Evolutionary conservation across 108 stramenopile genomes (phyloP), one percentile per base, ranked within the genome.

Genomic region (Stephanodiscus triporus): DNA sequence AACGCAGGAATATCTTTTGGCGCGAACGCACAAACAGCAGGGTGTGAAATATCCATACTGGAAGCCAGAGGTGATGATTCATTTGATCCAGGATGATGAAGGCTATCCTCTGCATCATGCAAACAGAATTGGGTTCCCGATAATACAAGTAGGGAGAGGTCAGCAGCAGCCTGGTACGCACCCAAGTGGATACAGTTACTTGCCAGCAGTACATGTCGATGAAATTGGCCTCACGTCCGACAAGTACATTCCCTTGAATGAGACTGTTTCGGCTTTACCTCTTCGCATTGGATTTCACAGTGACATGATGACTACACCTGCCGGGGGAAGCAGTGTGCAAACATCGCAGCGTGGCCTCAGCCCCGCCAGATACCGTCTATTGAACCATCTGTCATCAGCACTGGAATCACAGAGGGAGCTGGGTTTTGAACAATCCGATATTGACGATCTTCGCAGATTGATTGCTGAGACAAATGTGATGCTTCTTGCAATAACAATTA

Each of bases 161-260:
- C 53, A 54, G 53, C 53, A 54, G 53, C 53, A 54, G 53, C 53
- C 13, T 42, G 50, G 29, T 34, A 38, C 43, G 64, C 87, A 91
- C 63, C 82, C 86, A 0, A 80, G 85, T 43, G 89, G 89, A 49
- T 63, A 93, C 48, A 89, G 85, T 0, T 88, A 92, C 75, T 68
- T 87, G 22, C 97, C 97, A 11, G 89, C 88, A 9, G 67, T 97
- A 24, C 86, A 96, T 65, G 96, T 91, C 19, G 95, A 97, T 68
- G 97, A 98, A 88, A 96, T 96, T 60, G 96, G 97, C 16, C 63
- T 98, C 32, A 98, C 97, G 9, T 85, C 81, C 43, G 97, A 98
- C 65, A 98, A 96, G 80, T 97, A 97, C 69, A 87, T 97, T 49
- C 92, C 95, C 19, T 47, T 98, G 48, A 98, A 98, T 75, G 80